Evolutionary conservation across 2,329 filamentous ascomycete species (phyloP).

Genomic region (Colletotrichum karsti): DNA sequence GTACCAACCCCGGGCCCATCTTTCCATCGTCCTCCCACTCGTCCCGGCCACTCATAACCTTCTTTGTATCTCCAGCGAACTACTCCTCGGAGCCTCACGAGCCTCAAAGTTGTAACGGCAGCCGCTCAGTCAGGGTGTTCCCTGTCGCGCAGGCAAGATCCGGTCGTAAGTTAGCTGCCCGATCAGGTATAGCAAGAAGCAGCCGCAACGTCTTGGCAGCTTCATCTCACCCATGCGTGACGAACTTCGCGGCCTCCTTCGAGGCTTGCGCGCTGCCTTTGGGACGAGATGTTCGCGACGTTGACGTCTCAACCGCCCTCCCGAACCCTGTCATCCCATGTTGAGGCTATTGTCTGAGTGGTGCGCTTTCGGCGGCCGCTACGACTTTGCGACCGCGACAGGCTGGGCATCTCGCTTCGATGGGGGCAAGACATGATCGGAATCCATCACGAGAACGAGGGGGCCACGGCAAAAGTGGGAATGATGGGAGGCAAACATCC

Average conservation of each 20-base stretch:
- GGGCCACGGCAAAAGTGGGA: neutral
- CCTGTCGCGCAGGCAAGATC: slow-evolving; percentile 1
- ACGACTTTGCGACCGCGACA: neutral
- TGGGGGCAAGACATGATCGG: neutral
- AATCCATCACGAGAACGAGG: slow-evolving; percentile 5
- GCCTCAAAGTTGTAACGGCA: slow-evolving; percentile 13
- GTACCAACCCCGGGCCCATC: slow-evolving; percentile 8
- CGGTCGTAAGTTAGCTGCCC: slow-evolving; percentile 3
- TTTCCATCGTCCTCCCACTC: neutral
- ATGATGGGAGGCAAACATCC: slow-evolving; percentile 8
- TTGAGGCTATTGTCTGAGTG: neutral
- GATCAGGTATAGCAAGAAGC: slow-evolving; percentile 4
- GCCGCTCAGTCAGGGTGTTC: neutral
- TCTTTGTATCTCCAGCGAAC: neutral
- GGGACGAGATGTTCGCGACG: neutral
- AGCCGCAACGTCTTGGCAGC: slow-evolving; percentile 29
- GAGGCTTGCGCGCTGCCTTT: neutral
- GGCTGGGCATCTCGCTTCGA: neutral
- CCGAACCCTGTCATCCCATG: slow-evolving; percentile 19
- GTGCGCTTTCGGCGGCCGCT: neutral
- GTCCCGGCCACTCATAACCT: neutral
- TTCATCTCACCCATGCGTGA: slow-evolving; percentile 22
- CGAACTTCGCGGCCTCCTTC: neutral
- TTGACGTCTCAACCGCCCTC: slow-evolving; percentile 14
- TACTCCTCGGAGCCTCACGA: slow-evolving; percentile 4